Evolutionary conservation across 2,329 filamentous ascomycete genomes (phyloP).

Genomic region (Fusarium hainanense): DNA sequence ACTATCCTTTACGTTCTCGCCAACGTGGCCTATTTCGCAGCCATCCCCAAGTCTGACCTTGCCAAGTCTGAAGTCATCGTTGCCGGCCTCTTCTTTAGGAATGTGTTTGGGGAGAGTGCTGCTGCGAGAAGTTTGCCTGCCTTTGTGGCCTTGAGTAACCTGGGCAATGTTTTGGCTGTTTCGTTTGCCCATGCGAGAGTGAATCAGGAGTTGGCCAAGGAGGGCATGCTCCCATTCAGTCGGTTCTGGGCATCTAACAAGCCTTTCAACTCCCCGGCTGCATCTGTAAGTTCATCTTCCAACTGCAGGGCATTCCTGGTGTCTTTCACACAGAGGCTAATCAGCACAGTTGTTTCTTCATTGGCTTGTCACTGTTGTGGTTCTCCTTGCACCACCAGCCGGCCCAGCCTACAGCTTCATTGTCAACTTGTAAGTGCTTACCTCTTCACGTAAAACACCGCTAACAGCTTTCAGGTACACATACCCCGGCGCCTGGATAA

Average conservation of each 20-base stretch:
- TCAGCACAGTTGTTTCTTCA: slow-evolving; percentile 66
- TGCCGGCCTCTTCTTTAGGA: slow-evolving; percentile 69
- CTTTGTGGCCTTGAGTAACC: slow-evolving; percentile 69
- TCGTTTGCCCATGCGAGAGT: slow-evolving; percentile 69
- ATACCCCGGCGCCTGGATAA: slow-evolving; percentile 66
- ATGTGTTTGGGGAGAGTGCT: slow-evolving; percentile 68
- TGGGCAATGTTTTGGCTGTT: slow-evolving; percentile 71
- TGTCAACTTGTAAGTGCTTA: slow-evolving; percentile 57
- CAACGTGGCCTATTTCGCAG: slow-evolving; percentile 74
- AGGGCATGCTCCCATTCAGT: slow-evolving; percentile 74
- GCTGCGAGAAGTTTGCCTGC: slow-evolving; percentile 61
- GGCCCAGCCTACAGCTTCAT: slow-evolving; percentile 77
- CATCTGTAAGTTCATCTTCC: slow-evolving; percentile 53
- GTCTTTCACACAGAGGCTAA: slow-evolving; percentile 14
- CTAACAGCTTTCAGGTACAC: slow-evolving; percentile 52
- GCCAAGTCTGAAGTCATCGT: slow-evolving; percentile 69
- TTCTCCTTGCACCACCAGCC: slow-evolving; percentile 73
- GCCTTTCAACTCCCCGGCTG: slow-evolving; percentile 73
- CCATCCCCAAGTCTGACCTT: slow-evolving; percentile 68
- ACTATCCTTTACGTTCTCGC: slow-evolving; percentile 71
- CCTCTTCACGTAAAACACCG: accelerated
- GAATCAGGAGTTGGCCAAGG: slow-evolving; percentile 75
- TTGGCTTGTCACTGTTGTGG: slow-evolving; percentile 72
- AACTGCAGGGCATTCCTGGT: neutral
- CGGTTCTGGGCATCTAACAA: slow-evolving; percentile 76